phyloP scores from a whole-genome alignment of 345 rosid genomes.

The Luvunga scandens region DNA sequence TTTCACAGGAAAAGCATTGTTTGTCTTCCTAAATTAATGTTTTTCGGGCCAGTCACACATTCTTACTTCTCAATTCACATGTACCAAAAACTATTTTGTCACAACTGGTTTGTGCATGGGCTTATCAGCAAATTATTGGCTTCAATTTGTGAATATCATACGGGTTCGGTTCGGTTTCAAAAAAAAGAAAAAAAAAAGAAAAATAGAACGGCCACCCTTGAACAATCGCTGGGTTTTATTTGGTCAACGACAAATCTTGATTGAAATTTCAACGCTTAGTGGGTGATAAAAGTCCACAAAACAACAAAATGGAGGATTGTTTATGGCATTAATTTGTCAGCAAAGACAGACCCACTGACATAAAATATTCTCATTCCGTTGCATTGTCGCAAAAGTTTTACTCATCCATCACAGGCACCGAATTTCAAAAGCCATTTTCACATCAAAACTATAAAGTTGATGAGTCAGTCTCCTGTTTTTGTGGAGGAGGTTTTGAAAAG shows the following conservation, averaged over 20 bases:
- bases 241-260: conserved; percentile 3
- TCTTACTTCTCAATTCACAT: conserved; percentile 6
- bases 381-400: background rate
- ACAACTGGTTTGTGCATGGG: background rate
- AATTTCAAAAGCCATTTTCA: conserved; percentile 25
- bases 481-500: conserved; percentile 25
- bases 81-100: background rate
- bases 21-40: background rate
- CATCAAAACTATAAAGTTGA: conserved; percentile 28
- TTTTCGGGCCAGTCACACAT: background rate
- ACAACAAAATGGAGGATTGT: conserved; percentile 20
- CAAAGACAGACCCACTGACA: conserved; percentile 25
- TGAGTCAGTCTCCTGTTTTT: conserved; percentile 17
- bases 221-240: no score
- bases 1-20: background rate
- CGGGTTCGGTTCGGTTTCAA: background rate
- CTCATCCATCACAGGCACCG: background rate
- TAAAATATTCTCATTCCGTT: background rate
- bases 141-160: background rate
- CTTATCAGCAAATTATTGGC: background rate
- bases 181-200: no score
- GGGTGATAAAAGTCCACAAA: conserved; percentile 38
- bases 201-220: no score
- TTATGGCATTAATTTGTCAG: conserved; percentile 21
- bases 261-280: conserved; percentile 30